Base-by-base conservation (phyloP, 2,329 filamentous ascomycete genomes). In the Zasmidium citrigriseum region DNA sequence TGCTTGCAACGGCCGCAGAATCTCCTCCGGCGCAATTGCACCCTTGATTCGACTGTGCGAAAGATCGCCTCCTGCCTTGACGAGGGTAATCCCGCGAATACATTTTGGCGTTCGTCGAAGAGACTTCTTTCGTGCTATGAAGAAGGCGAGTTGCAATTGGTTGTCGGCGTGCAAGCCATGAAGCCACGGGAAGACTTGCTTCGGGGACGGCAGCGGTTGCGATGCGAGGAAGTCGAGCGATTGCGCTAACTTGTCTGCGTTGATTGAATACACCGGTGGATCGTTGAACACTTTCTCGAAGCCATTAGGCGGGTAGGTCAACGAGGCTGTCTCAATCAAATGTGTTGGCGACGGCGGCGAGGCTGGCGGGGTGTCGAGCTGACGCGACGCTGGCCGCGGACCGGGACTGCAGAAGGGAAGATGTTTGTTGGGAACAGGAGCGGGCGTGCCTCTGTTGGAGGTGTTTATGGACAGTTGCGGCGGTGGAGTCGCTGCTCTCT, bases 161-260 rank as follows among this genome's bases (percentile, higher is more conserved):
- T 99, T 99, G 61, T 89, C 86, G 0, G 90, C 88, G 70, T 98
- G 93, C 44, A 98, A 78, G 22, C 95, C 95, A 76, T 99, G 95
- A 22, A 97, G 81, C 95, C 95, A 99, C 1, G 95, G 95, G 70
- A 98, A 99, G 61, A 98, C 90, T 60, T 87, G 82, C n/a, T 88
- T 85, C 0, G 95, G 87, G 56, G 93, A 87, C 5, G 95, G 93
- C 22, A 98, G 80, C 1, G 92, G 89, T 69, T 96, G 91, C 2
- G 86, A 83, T 2, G 93, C 85, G 59, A 86, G 79, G 68, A 93
- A 85, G 64, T 96, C 86, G 29, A 98, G 72, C 1, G 93, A 91
- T 47, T 86, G 81, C 11, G 86, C 85, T 46, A 97, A 81, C 24
- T 84, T 84, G 44, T 80, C 78, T 25, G 89, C 86, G 69, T 86